phyloP scores from a whole-genome alignment of 2,329 filamentous ascomycete species.

The Verticillium albo-atrum region DNA sequence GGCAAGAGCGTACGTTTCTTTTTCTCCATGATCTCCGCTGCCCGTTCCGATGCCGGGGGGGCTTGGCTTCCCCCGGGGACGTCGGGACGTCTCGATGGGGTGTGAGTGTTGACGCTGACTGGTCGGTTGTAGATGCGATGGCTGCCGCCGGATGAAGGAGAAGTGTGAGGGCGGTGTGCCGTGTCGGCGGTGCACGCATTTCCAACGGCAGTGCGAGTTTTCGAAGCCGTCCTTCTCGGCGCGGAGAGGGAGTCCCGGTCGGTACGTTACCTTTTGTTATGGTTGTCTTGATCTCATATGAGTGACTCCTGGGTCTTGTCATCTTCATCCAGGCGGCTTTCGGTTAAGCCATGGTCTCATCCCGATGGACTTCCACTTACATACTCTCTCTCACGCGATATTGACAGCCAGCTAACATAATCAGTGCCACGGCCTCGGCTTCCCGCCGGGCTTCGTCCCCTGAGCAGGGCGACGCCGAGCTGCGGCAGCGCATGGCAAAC shows the following conservation, averaged over 20 bases:
- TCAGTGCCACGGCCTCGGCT: background rate
- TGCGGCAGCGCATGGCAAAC: slow-evolving; percentile 15
- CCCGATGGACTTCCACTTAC: too few relatives aligned
- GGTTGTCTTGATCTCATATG: background rate
- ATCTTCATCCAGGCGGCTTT: background rate
- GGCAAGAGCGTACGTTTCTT: background rate
- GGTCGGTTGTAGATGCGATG: slow-evolving; percentile 41
- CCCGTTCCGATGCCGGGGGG: background rate
- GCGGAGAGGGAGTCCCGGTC: background rate
- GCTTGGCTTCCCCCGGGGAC: background rate
- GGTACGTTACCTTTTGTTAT: background rate
- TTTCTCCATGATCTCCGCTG: background rate
- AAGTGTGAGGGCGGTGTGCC: slow-evolving; percentile 53
- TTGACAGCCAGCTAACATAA: background rate
- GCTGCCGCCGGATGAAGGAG: slow-evolving; percentile 50
- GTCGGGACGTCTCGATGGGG: background rate
- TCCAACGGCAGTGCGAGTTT: slow-evolving; percentile 46
- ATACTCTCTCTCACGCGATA: too few relatives aligned
- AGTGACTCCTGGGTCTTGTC: too few relatives aligned
- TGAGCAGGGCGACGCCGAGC: slow-evolving; percentile 10
- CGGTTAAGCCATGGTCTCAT: too few relatives aligned
- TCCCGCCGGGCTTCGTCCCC: background rate
- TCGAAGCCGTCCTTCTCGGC: slow-evolving; percentile 12
- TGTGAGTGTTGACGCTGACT: slow-evolving; percentile 6
- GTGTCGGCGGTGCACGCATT: slow-evolving; percentile 46